phyloP scores from a whole-genome alignment of 2,329 filamentous ascomycete genomes.

The Sclerotinia spermophila region DNA sequence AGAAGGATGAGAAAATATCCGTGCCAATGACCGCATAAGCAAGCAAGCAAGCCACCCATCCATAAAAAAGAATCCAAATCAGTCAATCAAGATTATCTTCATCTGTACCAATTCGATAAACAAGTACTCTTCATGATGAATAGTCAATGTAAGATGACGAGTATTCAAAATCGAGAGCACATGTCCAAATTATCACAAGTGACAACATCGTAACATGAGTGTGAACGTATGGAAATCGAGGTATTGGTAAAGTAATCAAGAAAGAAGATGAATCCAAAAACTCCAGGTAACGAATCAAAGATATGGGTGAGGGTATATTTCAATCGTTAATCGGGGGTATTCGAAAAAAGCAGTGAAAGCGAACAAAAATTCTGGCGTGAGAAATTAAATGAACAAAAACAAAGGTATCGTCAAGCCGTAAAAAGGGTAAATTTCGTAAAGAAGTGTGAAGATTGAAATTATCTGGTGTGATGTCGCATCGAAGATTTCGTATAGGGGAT shows the following conservation, averaged over 20 bases:
- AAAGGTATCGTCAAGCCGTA: conserved; percentile 15
- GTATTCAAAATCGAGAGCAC: neutral
- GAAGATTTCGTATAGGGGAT: conserved; percentile 4
- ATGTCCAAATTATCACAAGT: neutral
- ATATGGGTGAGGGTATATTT: conserved; percentile 11
- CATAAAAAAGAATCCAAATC: neutral
- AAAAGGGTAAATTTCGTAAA: neutral
- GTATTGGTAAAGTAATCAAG: neutral
- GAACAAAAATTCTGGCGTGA: neutral
- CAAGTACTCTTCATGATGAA: neutral
- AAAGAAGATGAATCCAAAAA: conserved; percentile 8
- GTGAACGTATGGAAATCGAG: neutral
- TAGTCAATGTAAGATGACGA: neutral
- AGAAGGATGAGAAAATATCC: neutral
- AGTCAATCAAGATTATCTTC: neutral
- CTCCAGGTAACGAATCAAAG: conserved; percentile 19
- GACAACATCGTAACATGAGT: neutral
- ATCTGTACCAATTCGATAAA: neutral
- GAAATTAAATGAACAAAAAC: neutral
- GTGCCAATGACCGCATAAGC: neutral
- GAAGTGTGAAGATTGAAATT: neutral
- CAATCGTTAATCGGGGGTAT: conserved; percentile 16
- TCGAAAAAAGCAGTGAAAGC: neutral
- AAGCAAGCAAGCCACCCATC: neutral
- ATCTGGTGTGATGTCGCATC: conserved; percentile 12